A percentile compares a stretch with the other conserved stretches of the same genome.
Evolutionary conservation across 805 yeast genomes (phyloP).

Genomic region (Yamadazyma phyllophila): DNA sequence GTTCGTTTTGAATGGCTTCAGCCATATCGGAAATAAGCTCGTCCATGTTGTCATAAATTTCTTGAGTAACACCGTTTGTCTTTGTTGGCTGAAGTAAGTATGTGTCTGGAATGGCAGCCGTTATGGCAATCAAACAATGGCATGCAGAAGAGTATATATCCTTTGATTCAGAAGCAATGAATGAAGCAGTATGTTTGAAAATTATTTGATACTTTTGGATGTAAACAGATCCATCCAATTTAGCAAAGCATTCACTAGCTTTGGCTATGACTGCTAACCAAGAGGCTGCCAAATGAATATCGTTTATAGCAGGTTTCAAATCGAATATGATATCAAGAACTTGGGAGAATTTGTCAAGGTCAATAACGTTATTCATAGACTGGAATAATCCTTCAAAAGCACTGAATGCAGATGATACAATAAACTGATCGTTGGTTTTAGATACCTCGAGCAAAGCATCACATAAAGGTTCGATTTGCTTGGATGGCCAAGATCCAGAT

Average conservation of each 20-base stretch:
- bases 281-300: slow-evolving; percentile 82
- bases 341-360: slow-evolving; percentile 59
- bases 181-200: slow-evolving; percentile 52
- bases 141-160: slow-evolving; percentile 75
- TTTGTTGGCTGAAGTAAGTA: slow-evolving; percentile 51
- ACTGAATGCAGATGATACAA: slow-evolving; percentile 77
- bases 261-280: slow-evolving; percentile 96
- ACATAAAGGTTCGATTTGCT: slow-evolving; percentile 67
- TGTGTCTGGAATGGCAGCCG: slow-evolving; percentile 62
- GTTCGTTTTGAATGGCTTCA: slow-evolving; percentile 50
- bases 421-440: slow-evolving; percentile 77
- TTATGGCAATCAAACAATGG: slow-evolving; percentile 79
- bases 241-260: slow-evolving; percentile 48
- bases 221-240: slow-evolving; percentile 41
- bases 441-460: slow-evolving; percentile 73
- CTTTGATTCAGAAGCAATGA: slow-evolving; percentile 61
- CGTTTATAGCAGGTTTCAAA: slow-evolving; percentile 78
- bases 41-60: slow-evolving; percentile 55
- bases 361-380: slow-evolving; percentile 58
- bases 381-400: slow-evolving; percentile 81
- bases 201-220: slow-evolving; percentile 53
- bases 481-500: slow-evolving; percentile 80
- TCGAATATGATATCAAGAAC: slow-evolving; percentile 73
- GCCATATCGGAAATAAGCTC: slow-evolving; percentile 51
- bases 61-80: slow-evolving; percentile 40